phyloP scores from a whole-genome alignment of 148 eudicot genomes.

The Vaccinium corymbosum region DNA sequence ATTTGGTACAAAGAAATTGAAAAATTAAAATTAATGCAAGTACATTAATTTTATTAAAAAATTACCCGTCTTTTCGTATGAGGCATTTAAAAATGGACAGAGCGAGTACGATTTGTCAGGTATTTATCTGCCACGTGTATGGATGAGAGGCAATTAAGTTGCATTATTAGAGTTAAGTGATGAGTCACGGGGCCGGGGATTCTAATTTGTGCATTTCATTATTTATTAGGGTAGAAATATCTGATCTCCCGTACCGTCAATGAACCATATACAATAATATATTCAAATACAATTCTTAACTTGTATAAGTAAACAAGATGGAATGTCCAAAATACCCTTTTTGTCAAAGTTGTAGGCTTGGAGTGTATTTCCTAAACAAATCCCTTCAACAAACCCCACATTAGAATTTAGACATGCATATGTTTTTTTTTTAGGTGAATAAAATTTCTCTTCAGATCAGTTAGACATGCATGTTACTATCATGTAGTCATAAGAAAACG shows the following conservation, averaged over 20 bases:
- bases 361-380: neutral
- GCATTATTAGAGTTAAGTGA: neutral
- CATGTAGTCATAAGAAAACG: neutral
- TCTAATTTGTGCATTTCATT: neutral
- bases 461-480: neutral
- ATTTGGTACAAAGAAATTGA: too few species aligned
- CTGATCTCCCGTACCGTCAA: conserved; percentile 5
- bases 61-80: too few species aligned
- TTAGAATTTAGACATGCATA: neutral
- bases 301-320: neutral
- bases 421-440: neutral
- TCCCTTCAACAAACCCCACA: neutral
- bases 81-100: too few species aligned
- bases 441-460: neutral
- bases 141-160: neutral
- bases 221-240: neutral
- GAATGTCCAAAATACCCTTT: conserved; percentile 11
- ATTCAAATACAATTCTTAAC: neutral
- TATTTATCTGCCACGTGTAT: conserved; percentile 6
- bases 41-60: too few species aligned
- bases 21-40: too few species aligned
- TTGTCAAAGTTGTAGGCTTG: neutral
- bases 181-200: neutral
- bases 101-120: neutral
- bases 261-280: neutral